These are phyloP conservation scores for Neurospora sp. DNA, from an alignment of 495 filamentous ascomycete genomes.

Conservation along the genomic window DNA sequence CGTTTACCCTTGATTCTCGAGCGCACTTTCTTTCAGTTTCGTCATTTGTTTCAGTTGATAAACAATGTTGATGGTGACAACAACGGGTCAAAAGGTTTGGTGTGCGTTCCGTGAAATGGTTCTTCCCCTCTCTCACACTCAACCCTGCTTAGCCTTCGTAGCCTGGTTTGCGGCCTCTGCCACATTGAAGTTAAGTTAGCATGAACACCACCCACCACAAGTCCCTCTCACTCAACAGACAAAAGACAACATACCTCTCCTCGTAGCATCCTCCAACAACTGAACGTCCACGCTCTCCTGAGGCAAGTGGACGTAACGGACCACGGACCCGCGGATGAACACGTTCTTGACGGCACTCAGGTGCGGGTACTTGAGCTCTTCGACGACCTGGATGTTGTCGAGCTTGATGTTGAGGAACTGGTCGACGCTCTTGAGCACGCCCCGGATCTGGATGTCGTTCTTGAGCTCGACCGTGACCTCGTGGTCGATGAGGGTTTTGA, in stretches of 20 bases:
- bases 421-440: slow-evolving; percentile 90
- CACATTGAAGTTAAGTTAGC: neutral
- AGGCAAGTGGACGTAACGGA: slow-evolving; percentile 90
- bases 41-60: neutral
- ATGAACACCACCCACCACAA: neutral
- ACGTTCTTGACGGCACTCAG: slow-evolving; percentile 92
- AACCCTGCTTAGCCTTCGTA: slow-evolving; percentile 28
- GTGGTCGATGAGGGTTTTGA: slow-evolving; percentile 98
- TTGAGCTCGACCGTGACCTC: slow-evolving; percentile 95
- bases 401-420: slow-evolving; percentile 99
- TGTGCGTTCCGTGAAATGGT: neutral
- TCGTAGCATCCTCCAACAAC: slow-evolving; percentile 88
- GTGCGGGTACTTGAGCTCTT: slow-evolving; percentile 88
- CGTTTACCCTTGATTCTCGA: neutral
- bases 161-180: slow-evolving; percentile 35
- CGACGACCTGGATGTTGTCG: slow-evolving; percentile 83
- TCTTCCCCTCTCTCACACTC: slow-evolving; percentile 17
- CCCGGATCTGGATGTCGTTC: slow-evolving; percentile 94
- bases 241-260: slow-evolving; percentile 59
- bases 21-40: neutral
- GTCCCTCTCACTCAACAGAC: neutral
- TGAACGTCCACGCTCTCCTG: slow-evolving; percentile 79
- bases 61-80: neutral
- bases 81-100: too few species aligned
- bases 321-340: slow-evolving; percentile 93